Evolutionary conservation across 371 early-diverging fungal genomes (phyloP).

Genomic region (Apophysomyces trapeziformis): DNA sequence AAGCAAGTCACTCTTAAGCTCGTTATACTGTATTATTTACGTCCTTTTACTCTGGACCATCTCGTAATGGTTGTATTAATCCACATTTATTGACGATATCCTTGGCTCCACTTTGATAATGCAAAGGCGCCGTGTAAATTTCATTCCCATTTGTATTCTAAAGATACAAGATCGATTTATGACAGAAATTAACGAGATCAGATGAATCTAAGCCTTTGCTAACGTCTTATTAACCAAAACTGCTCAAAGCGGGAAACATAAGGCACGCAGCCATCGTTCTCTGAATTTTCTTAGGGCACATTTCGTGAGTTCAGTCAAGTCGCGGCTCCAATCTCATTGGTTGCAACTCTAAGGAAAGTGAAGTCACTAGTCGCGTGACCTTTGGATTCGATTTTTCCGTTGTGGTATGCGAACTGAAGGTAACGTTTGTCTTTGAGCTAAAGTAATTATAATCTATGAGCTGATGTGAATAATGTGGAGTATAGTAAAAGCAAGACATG

Average conservation of each 20-base stretch:
- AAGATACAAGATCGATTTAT: background rate
- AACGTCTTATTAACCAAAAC: background rate
- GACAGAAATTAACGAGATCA: background rate
- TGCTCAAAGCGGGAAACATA: background rate
- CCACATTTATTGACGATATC: background rate
- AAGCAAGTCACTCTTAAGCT: too few species aligned
- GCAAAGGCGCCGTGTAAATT: background rate
- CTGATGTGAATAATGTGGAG: slow-evolving; percentile 2
- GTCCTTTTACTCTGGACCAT: background rate
- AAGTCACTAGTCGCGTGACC: too few species aligned
- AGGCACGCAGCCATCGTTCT: background rate
- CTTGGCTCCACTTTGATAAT: background rate
- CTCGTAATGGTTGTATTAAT: background rate
- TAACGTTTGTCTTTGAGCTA: slow-evolving; percentile 2
- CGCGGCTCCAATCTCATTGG: slow-evolving; percentile 4
- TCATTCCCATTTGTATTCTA: background rate
- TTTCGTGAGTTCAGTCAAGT: background rate
- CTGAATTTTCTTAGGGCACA: slow-evolving; percentile 3
- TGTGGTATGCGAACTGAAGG: too few species aligned
- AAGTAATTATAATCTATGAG: slow-evolving; percentile 3
- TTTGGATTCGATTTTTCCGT: too few species aligned
- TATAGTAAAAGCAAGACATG: slow-evolving; percentile 3
- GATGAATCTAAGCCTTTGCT: slow-evolving; percentile 1
- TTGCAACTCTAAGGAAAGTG: background rate
- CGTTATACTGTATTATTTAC: too few species aligned